Evolutionary conservation across 805 yeast genomes (phyloP), one percentile per base, ranked within the genome.

Genomic region (Candida sakaeoensis): DNA sequence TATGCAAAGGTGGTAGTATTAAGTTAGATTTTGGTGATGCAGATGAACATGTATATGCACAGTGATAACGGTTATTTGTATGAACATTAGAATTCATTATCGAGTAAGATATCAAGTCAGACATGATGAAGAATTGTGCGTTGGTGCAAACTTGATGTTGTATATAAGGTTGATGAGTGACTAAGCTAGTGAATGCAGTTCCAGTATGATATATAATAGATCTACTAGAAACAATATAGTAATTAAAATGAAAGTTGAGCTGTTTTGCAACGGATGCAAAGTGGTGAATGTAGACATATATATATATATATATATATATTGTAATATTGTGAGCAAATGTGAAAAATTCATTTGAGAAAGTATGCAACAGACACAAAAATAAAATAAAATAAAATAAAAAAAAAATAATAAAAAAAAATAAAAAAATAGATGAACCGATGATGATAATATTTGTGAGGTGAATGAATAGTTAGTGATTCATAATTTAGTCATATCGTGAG

Each of bases 41-140:
- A 8, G 35, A 34, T 27, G 43, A 43, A 23, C 38, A 29, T 10
- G 15, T 14, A 15, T 33, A 24, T 15, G 28, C n/a, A n/a, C n/a
- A n/a, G n/a, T n/a, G n/a, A n/a, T 14, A 13, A 14, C 22, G 27
- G 25, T 23, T 6, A 22, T 23, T 21, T 9, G 12, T 7, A 10
- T 10, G n/a, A 5, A 22, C 16, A 15, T 26, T n/a, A 16, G 41
- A 41, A 14, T 33, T 33, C 70, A 66, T 65, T 40, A 67, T 67
- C 25, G 72, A 66, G 44, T 67, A 67, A 37, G 62, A 51, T 42
- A 65, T 52, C 33, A 67, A 58, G 45, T 67, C 72, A 27, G 45
- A 38, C 45, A 42, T 42, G 13, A 18, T 34, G 40, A 6, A 30
- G 9, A 5, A 25, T 25, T 8, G n/a, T n/a, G n/a, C n/a, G n/a